Evolutionary conservation across 495 filamentous ascomycete species (phyloP), one percentile per base, ranked within the genome.

Genomic region (Aspergillus indologenus): DNA sequence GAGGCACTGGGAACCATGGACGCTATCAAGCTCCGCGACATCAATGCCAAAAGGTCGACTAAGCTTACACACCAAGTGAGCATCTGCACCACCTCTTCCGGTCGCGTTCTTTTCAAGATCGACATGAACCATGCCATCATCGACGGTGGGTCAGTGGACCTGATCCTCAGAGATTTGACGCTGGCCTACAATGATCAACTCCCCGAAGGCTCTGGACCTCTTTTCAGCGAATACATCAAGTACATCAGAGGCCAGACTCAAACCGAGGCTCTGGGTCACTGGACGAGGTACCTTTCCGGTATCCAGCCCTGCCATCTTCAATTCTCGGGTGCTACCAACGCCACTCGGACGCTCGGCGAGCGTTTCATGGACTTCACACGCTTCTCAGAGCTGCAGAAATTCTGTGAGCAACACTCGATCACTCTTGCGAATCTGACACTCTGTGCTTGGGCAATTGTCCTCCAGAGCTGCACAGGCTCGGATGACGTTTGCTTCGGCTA

Each of bases 401-500:
- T 82, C 66, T 84, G 82, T 54, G 70, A 77, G 24, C 61, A 57
- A 15, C 65, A 77, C 24, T 78, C 75, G 1, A 65, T 84, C 2
- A 84, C 82, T 6, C 56, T 83, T 12, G 77, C 80, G 9, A 83
- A 77, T 57, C 54, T 82, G 18, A 73, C 83, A 8, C 72, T 85
- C 23, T 71, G 82, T 26, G 81, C 76, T 8, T 87, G 85, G 85
- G 80, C 80, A 4, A 66, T 86, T 12, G 78, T 85, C 0, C 71
- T 87, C 7, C 73, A 75, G 29, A 65, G 66, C 11, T 82, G 82
- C 60, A 83, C 81, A 0, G 71, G 69, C 0, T 79, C 75, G 4
- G 75, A 84, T 46, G 77, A 83, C 26, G 74, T 86, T n/a, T 82
- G 79, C 59, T 88, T 87, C 60, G 84, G 84, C 3, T 82, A 82